These are phyloP conservation scores for Fraxinus ornus DNA, from an alignment of 305 asterid species.

Conservation along the genomic window DNA sequence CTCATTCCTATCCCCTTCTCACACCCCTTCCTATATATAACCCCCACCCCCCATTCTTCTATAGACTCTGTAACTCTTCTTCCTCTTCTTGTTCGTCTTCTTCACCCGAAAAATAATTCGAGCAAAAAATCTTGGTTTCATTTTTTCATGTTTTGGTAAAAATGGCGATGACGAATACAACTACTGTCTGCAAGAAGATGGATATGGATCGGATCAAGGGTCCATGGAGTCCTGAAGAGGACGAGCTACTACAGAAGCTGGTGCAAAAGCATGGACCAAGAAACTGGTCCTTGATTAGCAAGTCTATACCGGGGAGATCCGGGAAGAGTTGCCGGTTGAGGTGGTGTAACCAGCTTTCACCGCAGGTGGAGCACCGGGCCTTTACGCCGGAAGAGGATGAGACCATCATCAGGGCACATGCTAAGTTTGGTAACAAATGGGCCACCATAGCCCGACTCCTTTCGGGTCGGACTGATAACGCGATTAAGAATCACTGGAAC, in stretches of 20 bases:
- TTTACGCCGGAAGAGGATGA: slow-evolving; percentile 81
- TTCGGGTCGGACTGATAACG: slow-evolving; percentile 95
- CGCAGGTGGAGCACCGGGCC: slow-evolving; percentile 84
- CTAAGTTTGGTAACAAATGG: slow-evolving; percentile 86
- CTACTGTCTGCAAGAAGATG: slow-evolving; percentile 24
- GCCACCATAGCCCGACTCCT: slow-evolving; percentile 86
- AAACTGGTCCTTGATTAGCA: slow-evolving; percentile 82
- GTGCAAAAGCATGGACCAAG: slow-evolving; percentile 80
- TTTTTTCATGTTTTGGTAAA: slow-evolving; percentile 15
- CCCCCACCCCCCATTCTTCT: not conserved
- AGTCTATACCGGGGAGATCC: slow-evolving; percentile 75
- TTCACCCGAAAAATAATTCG: not conserved
- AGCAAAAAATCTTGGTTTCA: not conserved
- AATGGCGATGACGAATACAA: slow-evolving; percentile 31
- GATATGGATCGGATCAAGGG: slow-evolving; percentile 87
- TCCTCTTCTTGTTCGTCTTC: not conserved
- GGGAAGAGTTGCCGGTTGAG: slow-evolving; percentile 90
- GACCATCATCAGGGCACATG: slow-evolving; percentile 76
- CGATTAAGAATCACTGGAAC: slow-evolving; percentile 93
- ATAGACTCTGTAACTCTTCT: not conserved
- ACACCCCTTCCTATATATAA: not conserved
- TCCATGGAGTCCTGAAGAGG: slow-evolving; percentile 95
- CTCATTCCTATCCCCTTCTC: not conserved
- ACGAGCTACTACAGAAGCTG: slow-evolving; percentile 55
- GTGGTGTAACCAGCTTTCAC: slow-evolving; percentile 98